Evolutionary conservation across 2,329 filamentous ascomycete genomes (phyloP).

Genomic region (Fusarium sp.): DNA sequence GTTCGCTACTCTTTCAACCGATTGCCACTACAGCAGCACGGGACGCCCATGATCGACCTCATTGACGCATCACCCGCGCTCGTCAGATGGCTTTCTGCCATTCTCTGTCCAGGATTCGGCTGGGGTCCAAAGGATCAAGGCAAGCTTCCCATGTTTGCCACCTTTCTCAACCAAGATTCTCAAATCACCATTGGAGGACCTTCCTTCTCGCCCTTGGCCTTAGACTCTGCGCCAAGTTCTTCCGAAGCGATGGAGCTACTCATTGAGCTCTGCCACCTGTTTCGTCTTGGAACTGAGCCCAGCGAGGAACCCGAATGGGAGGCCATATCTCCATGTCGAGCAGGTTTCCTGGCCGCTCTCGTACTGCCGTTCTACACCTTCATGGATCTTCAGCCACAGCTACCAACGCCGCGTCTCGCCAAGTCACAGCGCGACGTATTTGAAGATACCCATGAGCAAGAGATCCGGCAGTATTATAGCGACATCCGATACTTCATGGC

Average conservation of each 20-base stretch:
- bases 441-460: neutral
- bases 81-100: neutral
- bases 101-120: neutral
- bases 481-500: constrained; percentile 8
- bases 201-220: neutral
- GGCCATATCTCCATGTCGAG: neutral
- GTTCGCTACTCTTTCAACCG: neutral
- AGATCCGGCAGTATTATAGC: neutral
- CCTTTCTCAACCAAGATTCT: neutral
- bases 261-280: constrained; percentile 1
- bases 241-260: constrained; percentile 1
- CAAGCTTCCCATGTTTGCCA: neutral
- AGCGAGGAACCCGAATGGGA: neutral
- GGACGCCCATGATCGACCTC: neutral
- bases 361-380: constrained; percentile 2
- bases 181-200: neutral
- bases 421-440: neutral
- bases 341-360: neutral
- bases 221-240: constrained; percentile 1
- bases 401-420: neutral
- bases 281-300: neutral
- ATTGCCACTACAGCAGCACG: neutral
- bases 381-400: neutral
- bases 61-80: neutral
- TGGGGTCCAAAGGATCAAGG: neutral